Evolutionary conservation across 2,329 filamentous ascomycete genomes (phyloP), one percentile per base, ranked within the genome.

Genomic region (Monilinia aucupariae): DNA sequence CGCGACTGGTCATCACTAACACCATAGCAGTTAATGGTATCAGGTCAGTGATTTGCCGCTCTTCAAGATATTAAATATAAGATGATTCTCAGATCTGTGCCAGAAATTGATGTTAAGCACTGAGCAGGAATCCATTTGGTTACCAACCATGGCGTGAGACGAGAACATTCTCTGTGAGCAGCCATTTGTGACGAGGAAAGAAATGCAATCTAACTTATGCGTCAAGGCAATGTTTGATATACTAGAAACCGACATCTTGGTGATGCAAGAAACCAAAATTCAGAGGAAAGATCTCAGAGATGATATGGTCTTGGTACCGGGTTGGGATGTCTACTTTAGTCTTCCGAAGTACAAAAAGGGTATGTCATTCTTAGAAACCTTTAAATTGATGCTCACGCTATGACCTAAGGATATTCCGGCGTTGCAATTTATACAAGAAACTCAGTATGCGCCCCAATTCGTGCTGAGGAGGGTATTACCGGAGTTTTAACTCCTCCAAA

Each of bases 291-390:
- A 97, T 69, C 79, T 99, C 1, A 83, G 81, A 48, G 94, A 97
- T 80, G 94, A 97, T 70, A 97, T 97, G 91, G 92, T 97, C 12
- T 79, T 97, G 41, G 86, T 97, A 0, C 86, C 90, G 0, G 94
- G 94, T 15, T 99, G 93, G 93, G 94, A 99, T 74, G 92, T 92
- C 68, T 96, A 88, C 76, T 97, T 97, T 77, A 97, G 92, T 74
- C 80, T 99, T 30, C 94, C 94, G 0, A 91, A 88, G 73, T 83
- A 96, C 73, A 97, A 97, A 75, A 97, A 97, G 80, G 93, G 91
- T 88, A 77, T 37, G 45, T 41, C 15, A 22, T 47, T 50, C 49
- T 64, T 39, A 65, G 25, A 25, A 22, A 58, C 48, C 52, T 50
- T 37, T 22, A 13, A 22, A 58, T 30, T 3, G 22, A 6, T 52